Evolutionary conservation across 306 rosid species (phyloP), one percentile per base, ranked within the genome.

Genomic region (Dryas drummondii): DNA sequence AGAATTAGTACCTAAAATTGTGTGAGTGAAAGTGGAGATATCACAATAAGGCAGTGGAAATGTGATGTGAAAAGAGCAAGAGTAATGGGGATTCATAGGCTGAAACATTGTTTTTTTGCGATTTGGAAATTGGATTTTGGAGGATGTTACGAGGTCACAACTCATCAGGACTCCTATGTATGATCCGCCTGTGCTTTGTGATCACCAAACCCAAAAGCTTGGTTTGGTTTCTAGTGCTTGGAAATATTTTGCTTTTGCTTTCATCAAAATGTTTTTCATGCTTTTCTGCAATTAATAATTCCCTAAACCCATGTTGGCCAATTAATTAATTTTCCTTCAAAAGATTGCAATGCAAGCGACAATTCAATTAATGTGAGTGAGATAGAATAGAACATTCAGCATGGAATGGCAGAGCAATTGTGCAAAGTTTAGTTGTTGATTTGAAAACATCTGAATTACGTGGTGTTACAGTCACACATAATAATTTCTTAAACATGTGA

Each of bases 131-230:
- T 48, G 64, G 11, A 27, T 11, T 47, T 66, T 17, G 41, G 68
- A 41, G 19, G 64, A 44, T 11, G 26, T 48, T 45, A 45, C 66
- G 32, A 45, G 22, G 51, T 42, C 37, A 32, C 37, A 32, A 32
- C 37, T 32, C 37, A 32, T 32, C 37, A 32, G 37, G 37, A 32
- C 2, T 7, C 17, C 68, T 27, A 17, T 71, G 66, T 71, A 44
- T 22, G 55, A 12, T 71, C 76, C 66, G 66, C 66, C 76, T 6
- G 15, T 71, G 68, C 68, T 15, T 72, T 46, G 68, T 63, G 49
- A 42, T 63, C 68, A 8, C 68, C 68, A 63, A 42, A 63, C 16
- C 5, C 27, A 55, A 55, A 55, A 2, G 5, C 32, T 2, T 32
- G 37, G 37, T 32, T 55, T 55, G 27, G 60, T 17, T 16, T 17